Base-by-base conservation (phyloP, 179 eudicot species). In the Actinidia arguta region DNA sequence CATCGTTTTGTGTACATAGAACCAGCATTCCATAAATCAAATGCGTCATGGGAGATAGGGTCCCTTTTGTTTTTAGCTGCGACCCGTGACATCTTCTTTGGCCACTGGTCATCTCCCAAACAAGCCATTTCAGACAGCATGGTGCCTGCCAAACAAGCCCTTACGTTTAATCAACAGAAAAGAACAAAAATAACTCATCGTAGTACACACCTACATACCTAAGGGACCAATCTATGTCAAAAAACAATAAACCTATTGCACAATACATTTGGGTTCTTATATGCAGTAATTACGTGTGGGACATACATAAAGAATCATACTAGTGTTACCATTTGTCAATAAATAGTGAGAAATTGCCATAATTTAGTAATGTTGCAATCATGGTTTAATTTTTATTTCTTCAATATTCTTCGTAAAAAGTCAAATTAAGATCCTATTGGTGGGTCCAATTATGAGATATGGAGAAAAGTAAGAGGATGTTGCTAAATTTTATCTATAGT, bases 1-100 rank as follows among this genome's bases (percentile, higher is more conserved):
- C 46, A 66, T 18, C 13, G 14, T 12, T 5, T 66, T 20, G n/a
- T 27, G 20, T 27, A 31, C 71, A 66, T 22, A 31, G 46, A 66
- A 66, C 46, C 27, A 31, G 71, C 71, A 31, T 27, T 66, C 46
- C n/a, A 66, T 5, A 66, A 16, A 52, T 44, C 52, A n/a, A 68
- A 17, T 42, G 73, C n/a, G n/a, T 39, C 25, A 69, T 69, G 3
- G 22, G 68, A 69, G 50, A 20, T 24, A 18, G 52, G 74, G 74
- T 70, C 52, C 74, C 51, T 70, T 70, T 25, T 69, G 25, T 46
- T 70, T 70, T n/a, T 20, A 70, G 8, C 51, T 44, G 73, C 18
- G 73, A 69, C 52, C 74, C 74, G 74, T 70, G 74, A 70, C 25
- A 14, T 44, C 74, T 0, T 69, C 27, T 69, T 69, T 70, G 74